Percentiles rank a stretch among this genome's conserved stretches.
Conservation (phyloP, 805 yeast genomes). For the Candida dendrica region DNA sequence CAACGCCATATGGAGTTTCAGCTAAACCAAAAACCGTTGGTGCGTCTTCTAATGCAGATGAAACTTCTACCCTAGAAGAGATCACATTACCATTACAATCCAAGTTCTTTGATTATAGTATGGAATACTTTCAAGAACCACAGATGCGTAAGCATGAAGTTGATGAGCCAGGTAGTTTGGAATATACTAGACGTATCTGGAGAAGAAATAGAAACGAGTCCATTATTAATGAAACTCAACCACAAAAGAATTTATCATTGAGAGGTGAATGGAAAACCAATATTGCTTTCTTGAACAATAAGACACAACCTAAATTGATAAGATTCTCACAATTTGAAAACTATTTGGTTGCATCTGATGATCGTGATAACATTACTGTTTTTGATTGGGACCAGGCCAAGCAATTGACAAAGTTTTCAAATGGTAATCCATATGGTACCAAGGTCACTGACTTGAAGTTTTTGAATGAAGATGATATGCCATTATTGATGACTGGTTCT, state of each 20-base stretch:
- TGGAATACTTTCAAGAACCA: conserved; percentile 94
- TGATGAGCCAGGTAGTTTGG: conserved; percentile 90
- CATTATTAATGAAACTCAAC: conserved; percentile 83
- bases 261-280: conserved; percentile 80
- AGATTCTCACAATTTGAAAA: conserved; percentile 89
- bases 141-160: conserved; percentile 79
- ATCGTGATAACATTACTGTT: conserved; percentile 71
- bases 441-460: conserved; percentile 81
- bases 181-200: conserved; percentile 79
- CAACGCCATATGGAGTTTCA: conserved; percentile 32
- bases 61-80: conserved; percentile 3
- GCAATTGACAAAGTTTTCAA: conserved; percentile 64
- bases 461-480: conserved; percentile 87
- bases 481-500: conserved; percentile 79
- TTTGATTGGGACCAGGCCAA: conserved; percentile 77
- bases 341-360: conserved; percentile 72
- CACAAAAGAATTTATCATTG: conserved; percentile 76
- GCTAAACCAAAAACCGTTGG: conserved; percentile 54
- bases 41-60: conserved; percentile 11
- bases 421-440: conserved; percentile 82
- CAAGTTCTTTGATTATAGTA: conserved; percentile 62
- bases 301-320: conserved; percentile 72
- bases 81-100: conserved; percentile 46
- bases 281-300: conserved; percentile 53
- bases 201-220: conserved; percentile 82